A percentile compares a stretch with the other conserved stretches of the same genome.
Evolutionary conservation across 2,329 filamentous ascomycete genomes (phyloP).

Genomic region (Penicillium sp.): DNA sequence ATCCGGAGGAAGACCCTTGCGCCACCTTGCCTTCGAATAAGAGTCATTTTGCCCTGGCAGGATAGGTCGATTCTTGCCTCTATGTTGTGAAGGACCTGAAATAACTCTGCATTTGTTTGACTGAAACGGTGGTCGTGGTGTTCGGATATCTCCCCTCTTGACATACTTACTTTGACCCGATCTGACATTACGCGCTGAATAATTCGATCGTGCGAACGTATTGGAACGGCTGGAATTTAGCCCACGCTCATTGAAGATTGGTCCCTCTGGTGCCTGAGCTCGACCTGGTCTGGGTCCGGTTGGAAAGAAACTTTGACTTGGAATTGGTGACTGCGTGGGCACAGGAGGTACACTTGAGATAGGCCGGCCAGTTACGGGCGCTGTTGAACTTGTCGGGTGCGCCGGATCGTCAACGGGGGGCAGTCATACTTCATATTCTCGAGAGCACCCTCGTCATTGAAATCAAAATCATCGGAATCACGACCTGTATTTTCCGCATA

Average conservation of each 20-base stretch:
- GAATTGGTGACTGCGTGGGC: neutral
- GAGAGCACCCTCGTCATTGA: neutral
- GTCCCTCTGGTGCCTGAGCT: neutral
- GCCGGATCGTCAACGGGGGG: neutral
- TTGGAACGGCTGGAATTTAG: neutral
- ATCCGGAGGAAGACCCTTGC: neutral
- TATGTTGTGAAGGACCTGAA: neutral
- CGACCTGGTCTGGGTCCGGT: neutral
- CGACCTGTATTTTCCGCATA: no score
- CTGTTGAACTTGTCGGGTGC: neutral
- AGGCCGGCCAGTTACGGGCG: neutral
- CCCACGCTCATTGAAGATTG: neutral
- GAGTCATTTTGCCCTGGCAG: neutral
- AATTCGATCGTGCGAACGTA: neutral
- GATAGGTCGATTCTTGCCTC: no score
- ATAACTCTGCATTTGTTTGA: neutral
- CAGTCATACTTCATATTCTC: neutral
- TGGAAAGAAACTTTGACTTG: neutral
- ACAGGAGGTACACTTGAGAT: neutral
- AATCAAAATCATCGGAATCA: neutral
- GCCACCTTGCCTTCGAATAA: conserved; percentile 1
- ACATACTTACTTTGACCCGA: neutral
- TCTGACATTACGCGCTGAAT: neutral
- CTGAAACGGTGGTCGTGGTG: neutral
- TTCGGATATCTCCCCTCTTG: neutral